Base-by-base conservation (phyloP, 345 rosid genomes). In the Angophora floribunda region DNA sequence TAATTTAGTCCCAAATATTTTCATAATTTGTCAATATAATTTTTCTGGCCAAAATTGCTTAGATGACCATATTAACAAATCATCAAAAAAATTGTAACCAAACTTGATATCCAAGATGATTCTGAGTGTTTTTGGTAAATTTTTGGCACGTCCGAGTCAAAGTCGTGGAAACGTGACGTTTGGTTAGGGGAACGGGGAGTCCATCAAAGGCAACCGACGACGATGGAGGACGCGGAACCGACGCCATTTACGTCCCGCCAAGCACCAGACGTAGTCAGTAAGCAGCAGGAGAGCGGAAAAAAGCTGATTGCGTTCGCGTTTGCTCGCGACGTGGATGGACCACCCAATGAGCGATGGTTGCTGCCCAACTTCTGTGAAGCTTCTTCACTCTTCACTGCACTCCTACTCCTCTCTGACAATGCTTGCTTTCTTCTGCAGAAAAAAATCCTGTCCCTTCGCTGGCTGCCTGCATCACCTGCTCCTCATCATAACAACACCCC, bases 31-130 rank as follows among this genome's bases (percentile, higher is more conserved):
- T 1, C 3, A 61, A 0, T 28, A 4, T 59, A 12, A 1, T 61
- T 0, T 0, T 61, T 28, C 0, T 12, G 0, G 1, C 0, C 0
- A 61, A 59, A 59, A 11, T 59, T 57, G 3, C 2, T 2, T 6
- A 57, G 9, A 24, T 4, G 13, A 57, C 1, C 4, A 24, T 57
- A 57, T 9, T 57, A 5, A 10, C 6, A 57, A 24, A 13, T 57
- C 1, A 2, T 57, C 11, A 22, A 4, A 4, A n/a, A 24, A 5
- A 0, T 10, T 55, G 9, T 2, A 36, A 36, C 41, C 41, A 36
- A 36, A 36, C n/a, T n/a, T n/a, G n/a, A n/a, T n/a, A n/a, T n/a
- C n/a, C n/a, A n/a, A n/a, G n/a, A n/a, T n/a, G 28, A 8, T 22
- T 0, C 9, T 55, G 22, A 55, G 9, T 26, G 24, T 11, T 10